Evolutionary conservation across 306 rosid genomes (phyloP).

Genomic region (Medicago truncatula): MtrunA17r5.0-ANR NC_053047.1:6917001-6917500

Average conservation of each 20-base stretch:
- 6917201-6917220: slow-evolving; percentile 54
- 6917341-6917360: slow-evolving; percentile 78
- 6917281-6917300: slow-evolving; percentile 74
- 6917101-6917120: slow-evolving; percentile 22
- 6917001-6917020: no score
- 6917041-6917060: background rate
- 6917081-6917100: no score
- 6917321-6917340: slow-evolving; percentile 82
- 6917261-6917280: slow-evolving; percentile 60
- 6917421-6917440: slow-evolving; percentile 1
- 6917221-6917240: slow-evolving; percentile 70
- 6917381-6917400: slow-evolving; percentile 79
- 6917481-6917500: slow-evolving; percentile 13
- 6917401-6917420: background rate
- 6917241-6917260: slow-evolving; percentile 70
- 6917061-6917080: background rate
- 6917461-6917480: background rate
- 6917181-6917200: slow-evolving; percentile 62
- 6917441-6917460: background rate
- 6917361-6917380: slow-evolving; percentile 97
- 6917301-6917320: slow-evolving; percentile 87
- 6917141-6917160: slow-evolving; percentile 1
- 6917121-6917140: slow-evolving; percentile 17
- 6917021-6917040: background rate
- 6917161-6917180: slow-evolving; percentile 51